Base-by-base conservation (phyloP, 768 basidiomycete genomes). In the Suillus decipiens region DNA sequence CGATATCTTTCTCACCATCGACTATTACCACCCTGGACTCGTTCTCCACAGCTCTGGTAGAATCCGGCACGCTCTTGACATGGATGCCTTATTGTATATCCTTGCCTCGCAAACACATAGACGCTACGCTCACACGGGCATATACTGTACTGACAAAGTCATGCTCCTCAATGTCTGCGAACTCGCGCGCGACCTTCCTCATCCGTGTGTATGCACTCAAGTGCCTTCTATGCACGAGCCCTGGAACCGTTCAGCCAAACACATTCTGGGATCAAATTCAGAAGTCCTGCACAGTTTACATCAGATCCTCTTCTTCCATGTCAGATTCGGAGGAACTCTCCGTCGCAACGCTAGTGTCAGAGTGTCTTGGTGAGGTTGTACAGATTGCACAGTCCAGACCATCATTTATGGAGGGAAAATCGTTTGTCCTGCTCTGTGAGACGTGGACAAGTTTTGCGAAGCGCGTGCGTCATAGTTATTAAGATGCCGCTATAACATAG, bases 241-340 rank as follows among this genome's bases (percentile, higher is more conserved):
- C 31, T 78, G 84, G 36, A 78, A 82, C 42, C 67, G 66, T 82
- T 33, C 80, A 84, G 54, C 74, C 86, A 3, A 76, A 77, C 54
- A 82, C 80, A 0, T 89, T 92, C 71, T 92, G 91, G 91, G 86
- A 89, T 54, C 92, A 93, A 68, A 79, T 75, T 72, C 33, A 78
- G 79, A 62, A 86, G 83, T 66, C 84, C 79, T 69, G 78, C 79
- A 24, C 77, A 71, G 15, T 72, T 79, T n/a, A 60, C 39, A 64
- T 70, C 61, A 69, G 59, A 1, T 69, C 72, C 0, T 66, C 70
- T 55, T 45, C 63, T 14, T 67, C 63, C 11, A 66, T 63, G 0
- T 74, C 59, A 47, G 55, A 42, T 1, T 1, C 61, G 4, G 64
- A 62, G 5, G 68, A 63, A 34, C 43, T 22, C 8, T 31, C 63